These are phyloP conservation scores for Agastache rugosa DNA, from an alignment of 257 asterid genomes.

Conservation along the genomic window DNA sequence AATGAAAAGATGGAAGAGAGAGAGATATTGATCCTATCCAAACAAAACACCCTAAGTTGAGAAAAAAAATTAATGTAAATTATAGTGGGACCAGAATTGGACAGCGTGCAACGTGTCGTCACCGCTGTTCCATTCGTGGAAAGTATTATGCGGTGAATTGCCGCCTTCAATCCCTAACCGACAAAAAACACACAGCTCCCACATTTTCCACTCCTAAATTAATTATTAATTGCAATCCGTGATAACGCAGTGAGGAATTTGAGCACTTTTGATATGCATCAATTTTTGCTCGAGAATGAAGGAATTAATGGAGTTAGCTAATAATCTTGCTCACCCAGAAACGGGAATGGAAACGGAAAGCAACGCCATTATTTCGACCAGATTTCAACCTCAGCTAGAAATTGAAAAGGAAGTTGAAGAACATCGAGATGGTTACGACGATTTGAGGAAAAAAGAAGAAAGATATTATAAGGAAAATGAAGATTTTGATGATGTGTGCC, in stretches of 20 bases:
- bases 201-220: not conserved
- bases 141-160: constrained; percentile 42
- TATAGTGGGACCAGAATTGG: not conserved
- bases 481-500: constrained; percentile 58
- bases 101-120: constrained; percentile 44
- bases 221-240: too few relatives aligned
- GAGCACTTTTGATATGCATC: not conserved
- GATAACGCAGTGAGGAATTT: too few relatives aligned
- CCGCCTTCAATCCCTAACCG: constrained; percentile 42
- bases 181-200: constrained; percentile 19
- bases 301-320: not conserved
- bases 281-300: not conserved
- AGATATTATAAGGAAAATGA: not conserved
- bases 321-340: not conserved
- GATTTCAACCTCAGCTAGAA: not conserved
- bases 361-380: not conserved
- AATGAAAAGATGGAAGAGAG: not conserved
- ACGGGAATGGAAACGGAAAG: constrained; percentile 25
- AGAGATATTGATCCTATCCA: not conserved
- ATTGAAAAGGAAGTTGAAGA: not conserved
- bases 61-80: not conserved
- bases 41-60: not conserved
- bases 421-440: not conserved
- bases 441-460: constrained; percentile 3
- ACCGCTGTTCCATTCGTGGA: constrained; percentile 35